Evolutionary conservation across 225 moss, liverwort and hornwort genomes (phyloP), one percentile per base, ranked within the genome.

Genomic region (Sphagnum contortum): DNA sequence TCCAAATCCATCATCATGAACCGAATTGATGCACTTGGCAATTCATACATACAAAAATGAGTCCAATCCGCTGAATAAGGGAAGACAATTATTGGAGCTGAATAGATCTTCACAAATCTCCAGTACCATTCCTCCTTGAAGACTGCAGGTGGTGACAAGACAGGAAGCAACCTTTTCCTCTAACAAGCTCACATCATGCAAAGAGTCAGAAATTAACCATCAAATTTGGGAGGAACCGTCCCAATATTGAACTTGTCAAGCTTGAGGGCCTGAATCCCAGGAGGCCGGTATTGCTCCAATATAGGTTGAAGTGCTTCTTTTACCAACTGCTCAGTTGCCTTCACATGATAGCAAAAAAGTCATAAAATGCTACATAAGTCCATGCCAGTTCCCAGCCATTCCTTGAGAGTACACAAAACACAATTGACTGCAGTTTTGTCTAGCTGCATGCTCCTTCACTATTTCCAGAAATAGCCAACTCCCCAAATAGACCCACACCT

Each of bases 171-270:
- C 14, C 45, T 62, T 6, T 45, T 10, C 11, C 3, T 45, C 49
- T 6, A 48, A 9, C 8, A 12, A 7, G 12, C 3, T 63, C 44
- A 48, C 29, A 29, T 29, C 29, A 29, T 29, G 29, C 29, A 29
- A 29, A 29, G 29, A 29, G 0, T 29, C 29, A 68, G 60, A 48
- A 53, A 4, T 70, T 60, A 67, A 98, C 96, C 98, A 67, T 93
- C 98, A 70, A 98, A 89, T 67, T 89, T 86, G 12, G 98, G 98
- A 59, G 98, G 70, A 51, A 91, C 74, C 70, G 72, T 89, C 64
- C 98, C 98, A 64, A 98, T 74, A 54, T 74, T 78, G 7, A 98
- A 83, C 78, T 98, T 87, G 62, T 87, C 83, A 59, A 98, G 70
- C 58, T 65, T 93, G 8, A 98, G 71, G 13, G 80, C 48, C 12